Evolutionary conservation across 2,329 filamentous ascomycete species (phyloP).

Genomic region (Colletotrichum coccodes): DNA sequence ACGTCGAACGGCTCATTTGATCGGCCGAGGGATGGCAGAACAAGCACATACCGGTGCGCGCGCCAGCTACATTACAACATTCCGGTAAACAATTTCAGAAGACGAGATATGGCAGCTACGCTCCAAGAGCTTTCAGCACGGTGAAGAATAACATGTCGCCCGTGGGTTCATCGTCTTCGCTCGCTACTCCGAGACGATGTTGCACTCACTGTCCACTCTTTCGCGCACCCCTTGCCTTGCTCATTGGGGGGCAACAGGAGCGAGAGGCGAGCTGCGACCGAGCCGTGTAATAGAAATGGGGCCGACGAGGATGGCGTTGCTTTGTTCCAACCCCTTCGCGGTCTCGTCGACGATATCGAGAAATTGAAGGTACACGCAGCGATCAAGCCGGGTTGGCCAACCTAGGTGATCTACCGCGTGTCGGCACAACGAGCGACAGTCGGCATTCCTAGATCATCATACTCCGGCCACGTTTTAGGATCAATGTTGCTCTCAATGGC

Average conservation of each 20-base stretch:
- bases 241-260: background rate
- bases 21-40: slow-evolving; percentile 21
- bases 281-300: background rate
- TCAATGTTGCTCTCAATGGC: too few species aligned
- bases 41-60: slow-evolving; percentile 20
- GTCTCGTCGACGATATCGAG: background rate
- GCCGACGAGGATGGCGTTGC: background rate
- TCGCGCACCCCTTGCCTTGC: background rate
- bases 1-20: slow-evolving; percentile 13
- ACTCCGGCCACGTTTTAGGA: background rate
- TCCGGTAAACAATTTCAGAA: background rate
- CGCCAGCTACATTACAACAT: slow-evolving; percentile 23
- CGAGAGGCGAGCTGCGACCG: background rate
- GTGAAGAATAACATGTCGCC: background rate
- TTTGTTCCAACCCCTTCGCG: slow-evolving; percentile 15
- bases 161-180: background rate
- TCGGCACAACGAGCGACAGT: background rate
- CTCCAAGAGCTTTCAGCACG: slow-evolving; percentile 7
- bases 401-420: background rate
- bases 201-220: background rate
- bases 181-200: background rate
- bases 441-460: background rate
- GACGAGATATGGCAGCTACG: background rate
- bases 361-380: background rate
- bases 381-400: background rate